Conservation (phyloP, 148 eudicot species). For the Vaccinium macrocarpon region DNA sequence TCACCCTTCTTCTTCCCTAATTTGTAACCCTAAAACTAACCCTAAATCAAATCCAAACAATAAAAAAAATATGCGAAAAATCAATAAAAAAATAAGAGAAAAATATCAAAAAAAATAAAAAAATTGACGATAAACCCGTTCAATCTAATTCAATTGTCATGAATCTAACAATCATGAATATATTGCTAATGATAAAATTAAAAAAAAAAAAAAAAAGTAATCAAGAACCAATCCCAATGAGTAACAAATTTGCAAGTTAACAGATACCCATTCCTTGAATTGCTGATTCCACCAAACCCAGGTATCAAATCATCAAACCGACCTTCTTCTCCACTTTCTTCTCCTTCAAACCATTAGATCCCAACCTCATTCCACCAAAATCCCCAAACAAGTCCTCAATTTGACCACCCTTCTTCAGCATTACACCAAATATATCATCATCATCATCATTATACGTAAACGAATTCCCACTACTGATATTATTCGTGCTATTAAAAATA, state of each 20-base stretch:
- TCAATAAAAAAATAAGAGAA: no score
- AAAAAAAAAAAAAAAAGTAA: neutral
- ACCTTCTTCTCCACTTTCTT: constrained; percentile 25
- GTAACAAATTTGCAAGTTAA: neutral
- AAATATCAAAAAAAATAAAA: no score
- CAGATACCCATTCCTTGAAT: constrained; percentile 39
- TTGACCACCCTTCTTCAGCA: constrained; percentile 27
- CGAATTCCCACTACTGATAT: neutral
- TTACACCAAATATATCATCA: constrained; percentile 53
- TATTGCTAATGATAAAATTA: neutral
- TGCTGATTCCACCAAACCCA: constrained; percentile 46
- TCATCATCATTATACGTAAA: constrained; percentile 23
- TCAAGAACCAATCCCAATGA: neutral
- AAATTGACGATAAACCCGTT: no score
- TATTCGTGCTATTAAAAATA: no score
- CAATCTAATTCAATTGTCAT: neutral
- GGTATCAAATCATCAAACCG: constrained; percentile 54
- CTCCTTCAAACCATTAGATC: constrained; percentile 19
- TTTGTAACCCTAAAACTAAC: no score
- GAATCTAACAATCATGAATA: neutral
- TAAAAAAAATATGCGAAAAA: no score
- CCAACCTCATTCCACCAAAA: constrained; percentile 35
- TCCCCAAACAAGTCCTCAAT: constrained; percentile 53
- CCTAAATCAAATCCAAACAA: no score
- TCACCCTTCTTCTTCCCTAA: no score